Evolutionary conservation across 2,329 filamentous ascomycete species (phyloP).

Genomic region (Reticulascus tulasneorum): DNA sequence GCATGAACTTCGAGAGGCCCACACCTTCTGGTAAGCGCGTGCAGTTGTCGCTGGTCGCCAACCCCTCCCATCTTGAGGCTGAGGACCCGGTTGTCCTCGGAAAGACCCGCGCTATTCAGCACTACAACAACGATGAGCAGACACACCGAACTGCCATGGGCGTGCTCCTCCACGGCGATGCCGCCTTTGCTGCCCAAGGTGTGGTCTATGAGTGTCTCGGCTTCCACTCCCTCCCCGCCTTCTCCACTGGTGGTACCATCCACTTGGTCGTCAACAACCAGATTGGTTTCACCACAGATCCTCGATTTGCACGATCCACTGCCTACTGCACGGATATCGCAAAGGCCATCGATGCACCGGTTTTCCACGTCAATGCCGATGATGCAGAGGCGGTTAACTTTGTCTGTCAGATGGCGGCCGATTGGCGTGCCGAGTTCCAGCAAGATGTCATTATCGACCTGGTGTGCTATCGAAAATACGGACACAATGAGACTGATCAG

Average conservation of each 20-base stretch:
- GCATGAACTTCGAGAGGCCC: constrained; percentile 99
- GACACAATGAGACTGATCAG: constrained; percentile 99
- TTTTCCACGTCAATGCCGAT: constrained; percentile 99
- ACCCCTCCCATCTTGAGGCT: constrained; percentile 95
- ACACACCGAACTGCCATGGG: constrained; percentile 89
- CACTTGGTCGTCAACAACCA: constrained; percentile 99
- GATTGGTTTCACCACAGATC: constrained; percentile 98
- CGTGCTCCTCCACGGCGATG: constrained; percentile 93
- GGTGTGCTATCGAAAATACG: constrained; percentile 98
- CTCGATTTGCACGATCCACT: constrained; percentile 93
- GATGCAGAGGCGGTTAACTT: constrained; percentile 99
- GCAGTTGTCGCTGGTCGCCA: constrained; percentile 97
- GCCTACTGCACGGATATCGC: constrained; percentile 99
- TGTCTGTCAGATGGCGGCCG: constrained; percentile 91
- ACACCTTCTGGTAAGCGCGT: constrained; percentile 98
- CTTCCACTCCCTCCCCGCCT: constrained; percentile 91
- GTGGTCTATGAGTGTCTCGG: constrained; percentile 98
- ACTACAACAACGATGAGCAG: constrained; percentile 97
- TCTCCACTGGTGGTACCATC: constrained; percentile 95
- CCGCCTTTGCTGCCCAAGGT: constrained; percentile 93
- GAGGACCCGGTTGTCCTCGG: constrained; percentile 97
- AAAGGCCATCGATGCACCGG: constrained; percentile 95
- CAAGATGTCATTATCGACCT: constrained; percentile 97
- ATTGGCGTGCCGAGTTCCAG: constrained; percentile 98
- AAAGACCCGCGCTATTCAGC: constrained; percentile 95